These are phyloP conservation scores for Starmerella potacharoeniae DNA, from an alignment of 805 yeast genomes.

Conservation along the genomic window DNA sequence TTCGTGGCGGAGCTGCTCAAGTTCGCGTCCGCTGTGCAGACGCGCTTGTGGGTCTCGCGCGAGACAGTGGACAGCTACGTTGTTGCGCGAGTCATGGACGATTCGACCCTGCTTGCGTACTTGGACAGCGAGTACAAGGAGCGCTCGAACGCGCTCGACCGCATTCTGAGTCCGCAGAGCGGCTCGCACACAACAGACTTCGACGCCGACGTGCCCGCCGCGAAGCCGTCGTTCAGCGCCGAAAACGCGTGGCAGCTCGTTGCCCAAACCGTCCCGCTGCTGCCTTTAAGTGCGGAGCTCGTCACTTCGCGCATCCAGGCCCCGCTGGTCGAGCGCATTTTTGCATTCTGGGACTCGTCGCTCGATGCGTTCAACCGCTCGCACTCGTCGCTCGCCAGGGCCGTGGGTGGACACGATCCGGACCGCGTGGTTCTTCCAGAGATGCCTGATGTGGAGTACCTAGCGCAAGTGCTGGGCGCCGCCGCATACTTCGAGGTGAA, in stretches of 20 bases:
- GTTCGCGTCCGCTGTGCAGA: slow-evolving; percentile 5
- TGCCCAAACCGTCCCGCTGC: slow-evolving; percentile 30
- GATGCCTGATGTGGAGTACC: slow-evolving; percentile 31
- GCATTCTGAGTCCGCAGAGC: not conserved
- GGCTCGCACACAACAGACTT: slow-evolving; percentile 35
- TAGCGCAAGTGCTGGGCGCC: slow-evolving; percentile 34
- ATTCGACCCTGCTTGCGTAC: not conserved
- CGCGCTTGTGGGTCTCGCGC: not conserved
- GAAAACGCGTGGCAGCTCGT: slow-evolving; percentile 45
- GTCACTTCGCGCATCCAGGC: slow-evolving; percentile 48
- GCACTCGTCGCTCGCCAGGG: slow-evolving; percentile 30
- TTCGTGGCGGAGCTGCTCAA: slow-evolving; percentile 11
- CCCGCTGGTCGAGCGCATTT: slow-evolving; percentile 43
- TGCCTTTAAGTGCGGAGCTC: slow-evolving; percentile 31
- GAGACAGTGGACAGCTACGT: not conserved
- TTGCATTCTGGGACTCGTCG: slow-evolving; percentile 34
- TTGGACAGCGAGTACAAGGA: not conserved
- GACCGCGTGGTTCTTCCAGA: slow-evolving; percentile 27
- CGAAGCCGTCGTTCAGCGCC: slow-evolving; percentile 56
- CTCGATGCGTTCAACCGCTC: slow-evolving; percentile 35
- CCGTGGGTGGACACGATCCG: slow-evolving; percentile 25
- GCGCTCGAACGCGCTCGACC: not conserved
- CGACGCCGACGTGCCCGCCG: slow-evolving; percentile 34
- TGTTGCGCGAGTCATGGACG: not conserved
- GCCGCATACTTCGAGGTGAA: slow-evolving; percentile 31